Evolutionary conservation across 177 flowering plant genomes (phyloP).

Genomic region (Vitis hybrid): DNA sequence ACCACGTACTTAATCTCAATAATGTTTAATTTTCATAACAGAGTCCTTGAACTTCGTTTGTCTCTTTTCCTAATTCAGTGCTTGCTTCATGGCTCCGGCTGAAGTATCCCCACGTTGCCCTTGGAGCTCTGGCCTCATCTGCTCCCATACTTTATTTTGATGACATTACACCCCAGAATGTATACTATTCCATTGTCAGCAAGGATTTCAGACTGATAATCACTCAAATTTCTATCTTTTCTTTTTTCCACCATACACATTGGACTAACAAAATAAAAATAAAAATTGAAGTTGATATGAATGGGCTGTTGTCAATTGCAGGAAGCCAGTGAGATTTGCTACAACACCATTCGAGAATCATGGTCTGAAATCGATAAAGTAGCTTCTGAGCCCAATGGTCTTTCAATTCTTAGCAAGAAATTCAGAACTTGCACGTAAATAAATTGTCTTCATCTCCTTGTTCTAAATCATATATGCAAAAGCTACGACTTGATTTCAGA

Average conservation of each 20-base stretch:
- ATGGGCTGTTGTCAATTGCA: conserved; percentile 3
- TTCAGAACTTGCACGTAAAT: conserved; percentile 51
- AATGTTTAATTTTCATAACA: no score
- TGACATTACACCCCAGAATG: conserved; percentile 36
- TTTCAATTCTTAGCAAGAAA: conserved; percentile 26
- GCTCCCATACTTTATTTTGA: conserved; percentile 60
- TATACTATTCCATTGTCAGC: conserved; percentile 31
- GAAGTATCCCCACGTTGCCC: conserved; percentile 52
- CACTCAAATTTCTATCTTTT: not conserved
- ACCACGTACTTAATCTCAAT: no score
- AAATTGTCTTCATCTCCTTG: not conserved
- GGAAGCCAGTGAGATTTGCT: conserved; percentile 51
- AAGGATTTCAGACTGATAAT: conserved; percentile 38
- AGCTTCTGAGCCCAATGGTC: conserved; percentile 36
- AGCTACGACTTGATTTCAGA: not conserved
- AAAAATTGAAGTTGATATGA: no score
- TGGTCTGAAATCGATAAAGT: conserved; percentile 43
- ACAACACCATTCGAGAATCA: conserved; percentile 36
- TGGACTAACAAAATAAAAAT: no score
- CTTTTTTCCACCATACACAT: not conserved
- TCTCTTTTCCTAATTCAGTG: conserved; percentile 21
- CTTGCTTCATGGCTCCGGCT: conserved; percentile 53
- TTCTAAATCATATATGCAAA: no score
- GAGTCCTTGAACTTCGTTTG: no score
- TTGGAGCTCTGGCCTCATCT: conserved; percentile 68